A percentile compares a stretch with the other conserved stretches of the same genome.
These are phyloP conservation scores for Alternaria brassicae DNA, from an alignment of 2,329 filamentous ascomycete genomes.

Conservation along the genomic window DNA sequence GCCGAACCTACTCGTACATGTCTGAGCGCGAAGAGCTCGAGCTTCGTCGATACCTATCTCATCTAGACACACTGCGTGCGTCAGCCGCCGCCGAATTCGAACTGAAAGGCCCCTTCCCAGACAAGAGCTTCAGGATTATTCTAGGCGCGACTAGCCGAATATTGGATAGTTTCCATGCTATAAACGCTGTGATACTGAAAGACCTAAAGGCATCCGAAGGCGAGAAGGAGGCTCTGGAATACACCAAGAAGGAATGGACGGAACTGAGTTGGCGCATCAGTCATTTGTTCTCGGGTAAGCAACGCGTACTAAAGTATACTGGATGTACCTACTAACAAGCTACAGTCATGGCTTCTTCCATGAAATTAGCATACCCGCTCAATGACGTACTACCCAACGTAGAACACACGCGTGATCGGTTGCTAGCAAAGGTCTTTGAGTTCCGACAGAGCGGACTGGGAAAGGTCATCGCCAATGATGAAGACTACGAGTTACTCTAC, in stretches of 20 bases:
- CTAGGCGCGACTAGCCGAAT: constrained; percentile 82
- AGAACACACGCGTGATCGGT: constrained; percentile 77
- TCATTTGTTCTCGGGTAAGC: constrained; percentile 73
- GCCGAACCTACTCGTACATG: constrained; percentile 70
- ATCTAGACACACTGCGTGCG: constrained; percentile 74
- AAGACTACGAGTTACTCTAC: constrained; percentile 90
- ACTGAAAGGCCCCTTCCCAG: constrained; percentile 84
- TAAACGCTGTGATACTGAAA: constrained; percentile 90
- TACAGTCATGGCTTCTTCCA: constrained; percentile 82
- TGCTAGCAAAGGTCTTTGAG: constrained; percentile 86
- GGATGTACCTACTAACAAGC: constrained; percentile 18
- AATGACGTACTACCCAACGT: constrained; percentile 88
- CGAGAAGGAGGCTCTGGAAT: constrained; percentile 79
- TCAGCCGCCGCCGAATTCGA: constrained; percentile 87
- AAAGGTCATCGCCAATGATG: constrained; percentile 65
- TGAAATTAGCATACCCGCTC: constrained; percentile 93
- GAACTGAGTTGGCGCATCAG: constrained; percentile 88
- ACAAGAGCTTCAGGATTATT: constrained; percentile 74
- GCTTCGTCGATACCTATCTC: constrained; percentile 78
- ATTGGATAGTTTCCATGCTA: constrained; percentile 92
- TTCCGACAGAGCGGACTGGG: constrained; percentile 75
- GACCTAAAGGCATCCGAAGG: constrained; percentile 77
- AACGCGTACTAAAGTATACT: not conserved
- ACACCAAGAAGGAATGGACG: constrained; percentile 78
- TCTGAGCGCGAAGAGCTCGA: constrained; percentile 86